Evolutionary conservation across 2,329 filamentous ascomycete genomes (phyloP), one percentile per base, ranked within the genome.

Genomic region (Fusarium sp.): DNA sequence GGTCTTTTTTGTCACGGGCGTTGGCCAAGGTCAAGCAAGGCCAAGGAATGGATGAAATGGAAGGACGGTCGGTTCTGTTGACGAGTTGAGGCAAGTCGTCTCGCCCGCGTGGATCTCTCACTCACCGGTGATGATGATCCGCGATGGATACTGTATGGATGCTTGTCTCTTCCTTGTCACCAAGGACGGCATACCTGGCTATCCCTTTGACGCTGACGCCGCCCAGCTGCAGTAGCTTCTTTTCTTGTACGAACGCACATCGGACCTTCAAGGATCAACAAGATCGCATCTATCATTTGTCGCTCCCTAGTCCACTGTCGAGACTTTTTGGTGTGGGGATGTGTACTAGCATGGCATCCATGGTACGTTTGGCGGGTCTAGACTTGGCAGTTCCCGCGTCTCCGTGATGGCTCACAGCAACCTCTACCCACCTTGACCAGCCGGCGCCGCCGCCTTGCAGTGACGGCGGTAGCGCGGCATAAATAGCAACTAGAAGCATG

Each of bases 271-370:
- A 59, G 60, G 71, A 58, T 66, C 35, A 22, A 49, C 59, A 57
- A 67, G 69, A 72, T 72, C 65, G 56, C 58, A 72, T 66, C 71
- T 60, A 58, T 59, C 51, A 74, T 69, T 72, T 62, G 65, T 62
- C 51, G n/a, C 44, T 61, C 61, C 46, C 61, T 59, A 29, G 66
- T 67, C 66, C 55, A 65, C 53, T 22, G 60, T 27, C 44, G 40
- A 59, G 49, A 51, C 53, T 46, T 59, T 29, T 49, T 29, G 35
- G 29, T 66, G 69, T 72, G 72, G 71, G 44, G 60, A 60, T 57
- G 11, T 22, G 42, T 27, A 46, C 42, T 46, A 7, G 42, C 42
- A 46, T 46, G 22, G 44, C 24, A 29, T 49, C 44, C 24, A 66
- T 49, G 61, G 59, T 31, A 40, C 63, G 60, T 58, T 49, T 44